These are phyloP conservation scores for Phytophthora idaei DNA, from an alignment of 352 stramenopile genomes.

Conservation along the genomic window DNA sequence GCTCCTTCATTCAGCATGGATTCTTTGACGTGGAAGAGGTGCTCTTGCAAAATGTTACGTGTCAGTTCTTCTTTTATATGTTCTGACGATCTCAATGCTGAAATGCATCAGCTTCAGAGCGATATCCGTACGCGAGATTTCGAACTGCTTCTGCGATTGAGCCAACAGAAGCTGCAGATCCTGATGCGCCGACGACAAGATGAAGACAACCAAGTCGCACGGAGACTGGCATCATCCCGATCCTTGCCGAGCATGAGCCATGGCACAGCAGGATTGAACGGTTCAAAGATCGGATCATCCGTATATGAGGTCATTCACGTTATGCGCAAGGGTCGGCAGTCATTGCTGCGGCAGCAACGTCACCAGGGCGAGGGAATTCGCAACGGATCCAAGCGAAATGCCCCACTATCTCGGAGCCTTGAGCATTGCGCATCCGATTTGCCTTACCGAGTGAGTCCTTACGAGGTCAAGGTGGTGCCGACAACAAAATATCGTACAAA, in stretches of 20 bases:
- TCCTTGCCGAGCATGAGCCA: slow-evolving; percentile 23
- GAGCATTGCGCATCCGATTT: slow-evolving; percentile 29
- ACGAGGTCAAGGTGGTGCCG: slow-evolving; percentile 13
- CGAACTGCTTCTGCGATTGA: slow-evolving; percentile 27
- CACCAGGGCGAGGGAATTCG: background rate
- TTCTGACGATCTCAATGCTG: background rate
- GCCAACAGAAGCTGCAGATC: slow-evolving; percentile 35
- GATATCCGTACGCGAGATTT: slow-evolving; percentile 36
- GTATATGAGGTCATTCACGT: slow-evolving; percentile 43
- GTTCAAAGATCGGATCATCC: slow-evolving; percentile 7
- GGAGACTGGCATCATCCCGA: slow-evolving; percentile 16
- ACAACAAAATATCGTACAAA: slow-evolving; percentile 10
- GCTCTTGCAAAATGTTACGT: background rate
- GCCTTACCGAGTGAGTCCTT: slow-evolving; percentile 9
- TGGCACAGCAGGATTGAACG: background rate
- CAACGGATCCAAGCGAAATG: slow-evolving; percentile 15
- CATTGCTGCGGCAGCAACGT: slow-evolving; percentile 23
- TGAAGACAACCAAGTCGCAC: slow-evolving; percentile 18
- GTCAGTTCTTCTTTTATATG: background rate
- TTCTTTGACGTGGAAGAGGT: slow-evolving; percentile 35
- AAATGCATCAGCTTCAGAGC: slow-evolving; percentile 31
- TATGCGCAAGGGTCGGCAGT: slow-evolving; percentile 38
- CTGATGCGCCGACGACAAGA: slow-evolving; percentile 27
- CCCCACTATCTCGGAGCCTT: slow-evolving; percentile 3
- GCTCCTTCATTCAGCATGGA: slow-evolving; percentile 23